Percentiles rank a stretch among this genome's conserved stretches.
phyloP scores from a whole-genome alignment of 768 basidiomycete species.

The Strobilomyces confusus region DNA sequence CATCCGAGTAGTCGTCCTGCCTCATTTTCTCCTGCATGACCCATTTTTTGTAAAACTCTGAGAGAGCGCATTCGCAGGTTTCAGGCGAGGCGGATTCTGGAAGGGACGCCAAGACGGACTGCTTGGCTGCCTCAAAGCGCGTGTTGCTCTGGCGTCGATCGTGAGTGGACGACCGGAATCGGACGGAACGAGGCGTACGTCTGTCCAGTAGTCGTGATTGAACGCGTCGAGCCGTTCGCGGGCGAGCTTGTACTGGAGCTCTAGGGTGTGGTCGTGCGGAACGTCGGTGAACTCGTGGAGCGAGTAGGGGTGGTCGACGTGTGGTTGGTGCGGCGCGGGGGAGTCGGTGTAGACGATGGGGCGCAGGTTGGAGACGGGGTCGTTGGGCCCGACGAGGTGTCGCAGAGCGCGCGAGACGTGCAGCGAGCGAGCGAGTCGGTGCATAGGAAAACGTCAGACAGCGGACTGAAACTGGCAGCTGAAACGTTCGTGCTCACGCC shows the following conservation, averaged over 20 bases:
- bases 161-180: constrained; percentile 4
- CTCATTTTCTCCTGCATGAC: constrained; percentile 59
- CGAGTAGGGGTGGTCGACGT: too few relatives aligned
- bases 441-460: too few relatives aligned
- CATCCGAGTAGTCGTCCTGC: constrained; percentile 55
- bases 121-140: constrained; percentile 72
- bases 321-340: constrained; percentile 22
- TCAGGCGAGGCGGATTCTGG: constrained; percentile 46
- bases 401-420: constrained; percentile 26
- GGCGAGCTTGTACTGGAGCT: constrained; percentile 68
- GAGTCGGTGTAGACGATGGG: too few relatives aligned
- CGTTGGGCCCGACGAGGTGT: constrained; percentile 62
- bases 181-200: constrained; percentile 44
- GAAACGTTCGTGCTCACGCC: background rate
- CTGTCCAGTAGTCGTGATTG: constrained; percentile 77
- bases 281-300: constrained; percentile 58
- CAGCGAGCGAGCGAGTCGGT: constrained; percentile 7
- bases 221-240: constrained; percentile 70
- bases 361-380: constrained; percentile 77
- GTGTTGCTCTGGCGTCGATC: constrained; percentile 57
- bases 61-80: constrained; percentile 65
- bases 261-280: constrained; percentile 42
- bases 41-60: constrained; percentile 76
- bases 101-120: constrained; percentile 51
- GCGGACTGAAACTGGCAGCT: background rate